Conservation (phyloP, 257 asterid genomes). For the Ilex asprella region DNA sequence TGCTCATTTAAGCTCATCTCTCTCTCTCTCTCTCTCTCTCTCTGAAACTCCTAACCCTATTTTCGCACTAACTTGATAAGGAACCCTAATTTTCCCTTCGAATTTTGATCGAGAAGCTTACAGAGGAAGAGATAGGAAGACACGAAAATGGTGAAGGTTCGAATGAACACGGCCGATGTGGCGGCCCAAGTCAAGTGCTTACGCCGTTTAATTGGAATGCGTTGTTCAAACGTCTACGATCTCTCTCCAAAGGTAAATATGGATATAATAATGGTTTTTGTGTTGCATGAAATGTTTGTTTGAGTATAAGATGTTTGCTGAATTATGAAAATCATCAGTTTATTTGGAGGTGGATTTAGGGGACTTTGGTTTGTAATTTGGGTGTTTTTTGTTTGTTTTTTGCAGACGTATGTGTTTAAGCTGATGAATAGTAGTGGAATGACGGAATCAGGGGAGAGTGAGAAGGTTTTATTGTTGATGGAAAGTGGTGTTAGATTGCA, state of each 20-base stretch:
- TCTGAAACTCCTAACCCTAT: not conserved
- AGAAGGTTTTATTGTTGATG: slow-evolving; percentile 88
- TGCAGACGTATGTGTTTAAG: slow-evolving; percentile 94
- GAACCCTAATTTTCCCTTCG: not conserved
- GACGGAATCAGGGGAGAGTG: slow-evolving; percentile 97
- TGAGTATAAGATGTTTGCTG: no score
- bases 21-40: not conserved
- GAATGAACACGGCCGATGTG: slow-evolving; percentile 99
- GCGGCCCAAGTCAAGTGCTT: slow-evolving; percentile 98
- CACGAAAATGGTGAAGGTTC: slow-evolving; percentile 80
- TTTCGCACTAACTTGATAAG: not conserved
- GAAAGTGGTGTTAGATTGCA: slow-evolving; percentile 96
- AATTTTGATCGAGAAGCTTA: not conserved
- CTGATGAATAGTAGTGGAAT: slow-evolving; percentile 94
- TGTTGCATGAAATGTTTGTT: no score
- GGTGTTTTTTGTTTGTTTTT: slow-evolving; percentile 5
- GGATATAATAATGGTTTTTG: no score
- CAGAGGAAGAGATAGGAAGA: slow-evolving; percentile 1
- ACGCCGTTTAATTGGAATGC: slow-evolving; percentile 94
- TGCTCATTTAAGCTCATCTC: no score
- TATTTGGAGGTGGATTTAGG: no score
- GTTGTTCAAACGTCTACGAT: slow-evolving; percentile 94
- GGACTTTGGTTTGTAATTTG: not conserved
- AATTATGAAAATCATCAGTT: no score
- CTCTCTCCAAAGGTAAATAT: slow-evolving; percentile 72